Conservation (phyloP, 2,329 filamentous ascomycete genomes). For the Ophiostoma montium region DNA sequence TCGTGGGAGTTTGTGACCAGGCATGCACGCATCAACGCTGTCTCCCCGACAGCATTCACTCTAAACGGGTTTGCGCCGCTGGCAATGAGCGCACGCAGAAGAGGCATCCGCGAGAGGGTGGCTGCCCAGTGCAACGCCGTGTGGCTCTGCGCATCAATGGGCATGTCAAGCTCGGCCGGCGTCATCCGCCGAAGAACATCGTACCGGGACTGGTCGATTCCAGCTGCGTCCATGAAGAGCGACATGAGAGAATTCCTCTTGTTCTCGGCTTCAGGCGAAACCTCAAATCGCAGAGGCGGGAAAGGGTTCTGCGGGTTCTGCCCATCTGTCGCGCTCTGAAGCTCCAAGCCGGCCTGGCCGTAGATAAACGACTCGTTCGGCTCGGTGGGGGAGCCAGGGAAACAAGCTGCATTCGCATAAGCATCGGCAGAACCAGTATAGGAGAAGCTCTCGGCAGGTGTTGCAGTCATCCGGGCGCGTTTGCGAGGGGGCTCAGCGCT, state of each 20-base stretch:
- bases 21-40: constrained; percentile 82
- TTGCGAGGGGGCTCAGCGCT: constrained; percentile 69
- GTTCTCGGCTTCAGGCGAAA: constrained; percentile 53
- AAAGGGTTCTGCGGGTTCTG: constrained; percentile 48
- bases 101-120: constrained; percentile 70
- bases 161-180: constrained; percentile 74
- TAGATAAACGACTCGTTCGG: constrained; percentile 69
- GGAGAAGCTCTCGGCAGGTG: constrained; percentile 43
- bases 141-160: constrained; percentile 77
- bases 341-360: constrained; percentile 33
- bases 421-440: constrained; percentile 25
- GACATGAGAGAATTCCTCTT: constrained; percentile 73
- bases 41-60: constrained; percentile 81
- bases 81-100: constrained; percentile 67
- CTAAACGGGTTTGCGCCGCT: constrained; percentile 79
- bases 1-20: constrained; percentile 91
- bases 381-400: constrained; percentile 64
- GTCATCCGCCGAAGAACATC: constrained; percentile 64
- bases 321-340: constrained; percentile 29
- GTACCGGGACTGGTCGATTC: constrained; percentile 55
- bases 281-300: constrained; percentile 47
- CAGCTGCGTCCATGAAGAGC: constrained; percentile 62
- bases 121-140: constrained; percentile 95
- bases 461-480: constrained; percentile 46
- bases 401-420: constrained; percentile 26